Evolutionary conservation across 768 basidiomycete genomes (phyloP).

Genomic region (Russula earlei): DNA sequence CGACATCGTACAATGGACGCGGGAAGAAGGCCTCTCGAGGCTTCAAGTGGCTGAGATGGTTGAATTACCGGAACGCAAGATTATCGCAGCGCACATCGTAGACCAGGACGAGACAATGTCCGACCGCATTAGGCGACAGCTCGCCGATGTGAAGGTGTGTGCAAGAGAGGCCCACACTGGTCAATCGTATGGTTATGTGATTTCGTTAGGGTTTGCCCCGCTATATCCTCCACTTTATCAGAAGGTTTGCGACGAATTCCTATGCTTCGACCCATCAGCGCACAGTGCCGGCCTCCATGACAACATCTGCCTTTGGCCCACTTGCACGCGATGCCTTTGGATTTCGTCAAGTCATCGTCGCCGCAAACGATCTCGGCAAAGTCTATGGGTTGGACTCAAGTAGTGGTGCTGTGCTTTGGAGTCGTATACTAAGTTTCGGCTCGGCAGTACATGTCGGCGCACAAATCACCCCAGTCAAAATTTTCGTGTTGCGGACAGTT

Average conservation of each 20-base stretch:
- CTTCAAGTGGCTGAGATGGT: conserved; percentile 60
- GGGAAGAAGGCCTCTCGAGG: conserved; percentile 71
- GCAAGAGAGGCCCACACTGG: not conserved
- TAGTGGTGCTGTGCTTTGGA: conserved; percentile 74
- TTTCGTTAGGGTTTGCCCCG: conserved; percentile 51
- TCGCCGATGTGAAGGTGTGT: conserved; percentile 48
- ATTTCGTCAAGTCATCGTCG: conserved; percentile 75
- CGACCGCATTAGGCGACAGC: conserved; percentile 45
- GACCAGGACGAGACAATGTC: conserved; percentile 39
- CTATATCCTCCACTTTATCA: conserved; percentile 56
- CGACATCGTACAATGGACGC: conserved; percentile 53
- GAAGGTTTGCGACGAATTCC: conserved; percentile 62
- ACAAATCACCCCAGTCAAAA: conserved; percentile 45
- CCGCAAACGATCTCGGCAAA: conserved; percentile 62
- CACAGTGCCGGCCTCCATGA: conserved; percentile 24
- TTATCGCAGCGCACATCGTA: conserved; percentile 28
- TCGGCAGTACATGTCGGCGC: conserved; percentile 53
- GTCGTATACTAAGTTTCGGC: conserved; percentile 62
- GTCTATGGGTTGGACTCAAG: conserved; percentile 76
- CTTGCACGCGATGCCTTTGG: conserved; percentile 73
- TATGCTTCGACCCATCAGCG: conserved; percentile 43
- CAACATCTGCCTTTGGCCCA: conserved; percentile 28
- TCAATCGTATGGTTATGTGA: not conserved
- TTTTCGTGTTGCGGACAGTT: conserved; percentile 47
- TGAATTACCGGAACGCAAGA: conserved; percentile 59